Evolutionary conservation across 495 filamentous ascomycete species (phyloP), one percentile per base, ranked within the genome.

Genomic region (Wilcoxina mikolae): DNA sequence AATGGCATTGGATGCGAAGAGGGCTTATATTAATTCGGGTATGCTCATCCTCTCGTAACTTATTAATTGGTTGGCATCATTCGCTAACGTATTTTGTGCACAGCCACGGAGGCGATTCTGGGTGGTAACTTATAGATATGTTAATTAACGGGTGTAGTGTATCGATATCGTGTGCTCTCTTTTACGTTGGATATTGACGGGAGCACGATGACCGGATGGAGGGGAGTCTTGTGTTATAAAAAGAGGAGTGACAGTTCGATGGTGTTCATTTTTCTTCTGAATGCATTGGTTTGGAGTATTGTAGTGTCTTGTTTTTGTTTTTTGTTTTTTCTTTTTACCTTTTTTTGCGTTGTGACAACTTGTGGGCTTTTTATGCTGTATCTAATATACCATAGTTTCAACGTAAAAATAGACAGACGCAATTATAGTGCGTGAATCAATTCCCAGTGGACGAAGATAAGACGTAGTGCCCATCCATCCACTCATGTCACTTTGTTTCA

Each of bases 21-120:
- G 86, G 69, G 77, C 83, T 31, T 96, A 95, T 70, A 94, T 96
- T 68, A 93, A 87, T 66, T 88, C 84, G 69, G 87, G 86, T 93
- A 81, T 68, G 82, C 73, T 50, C 43, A 56, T 59, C 55, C 27
- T 50, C 11, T 24, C 17, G 20, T 9, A 24, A 3, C 18, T 53
- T 55, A 41, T 17, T 38, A 25, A 31, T 53, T 47, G 29, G 10
- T 35, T 25, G n/a, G n/a, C 35, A 51, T 53, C 47, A 44, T 39
- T 39, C 53, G 41, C 72, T 80, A 71, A 77, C 62, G 20, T 22
- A 3, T 49, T 48, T 53, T 39, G 17, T 58, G 35, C 60, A 56
- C 64, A 79, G 83, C 83, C 56, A 87, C 83, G 51, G 83, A 87
- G 68, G 83, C 83, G 51, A 71, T 87, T 51, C 71, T 87, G 31